Evolutionary conservation across 495 filamentous ascomycete species (phyloP).

Genomic region (Penicillium taxi): DNA sequence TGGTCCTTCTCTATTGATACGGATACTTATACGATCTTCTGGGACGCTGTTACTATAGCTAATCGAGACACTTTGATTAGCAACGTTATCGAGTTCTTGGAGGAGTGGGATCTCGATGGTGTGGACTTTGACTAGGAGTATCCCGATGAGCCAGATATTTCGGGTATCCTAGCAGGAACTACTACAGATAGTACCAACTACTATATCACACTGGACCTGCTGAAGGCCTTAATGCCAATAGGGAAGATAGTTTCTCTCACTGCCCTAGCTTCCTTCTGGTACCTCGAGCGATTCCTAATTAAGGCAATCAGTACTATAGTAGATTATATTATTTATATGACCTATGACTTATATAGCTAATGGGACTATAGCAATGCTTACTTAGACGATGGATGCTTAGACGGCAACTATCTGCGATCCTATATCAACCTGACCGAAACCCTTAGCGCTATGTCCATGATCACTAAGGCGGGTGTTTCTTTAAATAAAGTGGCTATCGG

Average conservation of each 20-base stretch:
- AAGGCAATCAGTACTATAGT: slow-evolving; percentile 12
- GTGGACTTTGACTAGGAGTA: slow-evolving; percentile 41
- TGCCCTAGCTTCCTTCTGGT: slow-evolving; percentile 19
- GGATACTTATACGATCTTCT: slow-evolving; percentile 29
- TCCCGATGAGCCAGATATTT: slow-evolving; percentile 12
- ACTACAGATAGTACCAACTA: slow-evolving; percentile 1
- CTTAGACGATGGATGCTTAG: slow-evolving; percentile 20
- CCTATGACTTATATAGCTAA: slow-evolving; percentile 26
- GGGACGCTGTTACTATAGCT: slow-evolving; percentile 23
- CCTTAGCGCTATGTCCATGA: slow-evolving; percentile 16
- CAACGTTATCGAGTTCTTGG: slow-evolving; percentile 30
- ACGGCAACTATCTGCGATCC: slow-evolving; percentile 35
- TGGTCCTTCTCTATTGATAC: slow-evolving; percentile 37
- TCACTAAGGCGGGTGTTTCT: slow-evolving; percentile 44
- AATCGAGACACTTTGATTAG: slow-evolving; percentile 29
- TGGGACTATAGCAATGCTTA: slow-evolving; percentile 20
- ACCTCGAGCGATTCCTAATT: slow-evolving; percentile 22
- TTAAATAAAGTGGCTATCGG: slow-evolving; percentile 26
- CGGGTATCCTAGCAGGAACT: background rate
- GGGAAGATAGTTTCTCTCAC: background rate
- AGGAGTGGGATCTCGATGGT: slow-evolving; percentile 28
- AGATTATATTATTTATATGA: slow-evolving; percentile 32
- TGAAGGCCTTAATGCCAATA: background rate
- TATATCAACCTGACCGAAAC: slow-evolving; percentile 8
- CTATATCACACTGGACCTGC: background rate